Evolutionary conservation across 495 filamentous ascomycete genomes (phyloP), one percentile per base, ranked within the genome.

Genomic region (Thermothielavioides terrestris): DNA sequence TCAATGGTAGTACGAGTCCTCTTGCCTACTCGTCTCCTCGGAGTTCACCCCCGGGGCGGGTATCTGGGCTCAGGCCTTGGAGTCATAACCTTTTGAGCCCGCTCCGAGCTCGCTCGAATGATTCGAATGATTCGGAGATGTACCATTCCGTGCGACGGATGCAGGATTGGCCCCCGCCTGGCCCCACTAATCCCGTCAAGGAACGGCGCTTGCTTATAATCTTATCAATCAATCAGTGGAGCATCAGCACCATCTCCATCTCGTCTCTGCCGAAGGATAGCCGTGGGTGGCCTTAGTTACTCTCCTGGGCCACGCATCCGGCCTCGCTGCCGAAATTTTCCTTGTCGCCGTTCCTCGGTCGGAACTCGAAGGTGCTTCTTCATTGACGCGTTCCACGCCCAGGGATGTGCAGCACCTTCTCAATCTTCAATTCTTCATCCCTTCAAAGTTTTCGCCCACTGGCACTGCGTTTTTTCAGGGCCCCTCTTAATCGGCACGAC

Each of bases 171-270:
- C 8, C n/a, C n/a, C 27, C 4, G 15, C 22, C 9, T 26, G 32
- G 31, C 11, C 5, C 4, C 45, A 22, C 58, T 56, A 53, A 27
- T n/a, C 50, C 53, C 4, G 1, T 27, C 39, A 18, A 6, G 39
- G 49, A 26, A 23, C 52, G 51, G 57, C 40, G 49, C 14, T 2
- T 30, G 46, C n/a, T 17, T 11, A 38, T 65, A 58, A 65, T 67
- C 62, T 67, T 65, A 65, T 65, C 64, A 67, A 65, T 65, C 59
- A 50, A 62, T 63, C 57, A 65, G 56, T 64, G 50, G 56, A 42
- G 44, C 55, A 27, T 48, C 43, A 32, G 35, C 21, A 32, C 49
- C 57, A 64, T 58, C 54, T 49, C 50, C 42, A 55, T 42, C 34
- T 9, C 39, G 12, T 18, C 6, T 42, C 39, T 48, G 42, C 50